A percentile compares a stretch with the other conserved stretches of the same genome.
Conservation (phyloP, 805 yeast genomes). For the Sugiyamaella valdiviana region DNA sequence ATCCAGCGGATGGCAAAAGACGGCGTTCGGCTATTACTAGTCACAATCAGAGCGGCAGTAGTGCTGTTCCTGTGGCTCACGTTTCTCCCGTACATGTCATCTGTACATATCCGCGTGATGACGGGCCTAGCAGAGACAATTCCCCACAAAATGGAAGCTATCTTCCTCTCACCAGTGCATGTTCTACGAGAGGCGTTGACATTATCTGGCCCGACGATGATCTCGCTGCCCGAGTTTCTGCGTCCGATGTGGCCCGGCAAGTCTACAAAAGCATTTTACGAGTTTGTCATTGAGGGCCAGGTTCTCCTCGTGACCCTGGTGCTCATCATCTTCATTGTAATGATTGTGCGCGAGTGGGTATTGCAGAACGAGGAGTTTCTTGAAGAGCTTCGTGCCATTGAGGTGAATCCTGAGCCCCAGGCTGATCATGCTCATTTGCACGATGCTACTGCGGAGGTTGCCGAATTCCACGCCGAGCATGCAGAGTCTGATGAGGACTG, state of each 20-base stretch:
- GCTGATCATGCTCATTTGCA: no score
- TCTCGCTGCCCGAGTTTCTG: background rate
- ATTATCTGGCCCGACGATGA: background rate
- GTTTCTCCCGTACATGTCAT: slow-evolving; percentile 23
- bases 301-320: slow-evolving; percentile 21
- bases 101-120: slow-evolving; percentile 19
- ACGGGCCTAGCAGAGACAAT: slow-evolving; percentile 18
- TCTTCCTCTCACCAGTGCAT: background rate
- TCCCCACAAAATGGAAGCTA: slow-evolving; percentile 12
- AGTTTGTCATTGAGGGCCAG: slow-evolving; percentile 25
- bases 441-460: background rate
- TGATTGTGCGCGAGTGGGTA: slow-evolving; percentile 36
- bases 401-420: background rate
- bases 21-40: slow-evolving; percentile 11
- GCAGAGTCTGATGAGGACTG: background rate
- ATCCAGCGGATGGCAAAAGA: slow-evolving; percentile 34
- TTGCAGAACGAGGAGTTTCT: slow-evolving; percentile 27
- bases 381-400: slow-evolving; percentile 12
- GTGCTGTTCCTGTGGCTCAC: slow-evolving; percentile 24
- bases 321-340: slow-evolving; percentile 34
- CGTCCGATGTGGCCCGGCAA: background rate
- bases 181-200: background rate
- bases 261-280: background rate
- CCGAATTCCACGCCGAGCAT: background rate
- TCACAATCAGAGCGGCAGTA: slow-evolving; percentile 19